Evolutionary conservation across 2,329 filamentous ascomycete species (phyloP).

Genomic region (Nigrospora sphaerica): DNA sequence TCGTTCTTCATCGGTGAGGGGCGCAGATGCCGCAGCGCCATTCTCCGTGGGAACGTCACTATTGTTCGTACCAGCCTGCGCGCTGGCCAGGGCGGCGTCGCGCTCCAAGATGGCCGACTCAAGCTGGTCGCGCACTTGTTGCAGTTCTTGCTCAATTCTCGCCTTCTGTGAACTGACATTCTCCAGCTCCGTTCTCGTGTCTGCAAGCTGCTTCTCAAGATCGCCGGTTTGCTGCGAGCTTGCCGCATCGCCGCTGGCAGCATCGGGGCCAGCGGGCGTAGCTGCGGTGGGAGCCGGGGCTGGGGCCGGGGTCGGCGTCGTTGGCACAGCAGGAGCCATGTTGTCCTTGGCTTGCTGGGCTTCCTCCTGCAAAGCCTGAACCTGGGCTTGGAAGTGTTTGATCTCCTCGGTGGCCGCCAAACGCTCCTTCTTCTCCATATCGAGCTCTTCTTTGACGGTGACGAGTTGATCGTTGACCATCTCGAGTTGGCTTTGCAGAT

Average conservation of each 20-base stretch:
- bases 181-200: slow-evolving; percentile 55
- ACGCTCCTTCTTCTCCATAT: slow-evolving; percentile 34
- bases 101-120: slow-evolving; percentile 55
- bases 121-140: slow-evolving; percentile 49
- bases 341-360: slow-evolving; percentile 29
- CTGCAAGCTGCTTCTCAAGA: slow-evolving; percentile 41
- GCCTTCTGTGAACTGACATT: slow-evolving; percentile 61
- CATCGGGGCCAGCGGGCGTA: background rate
- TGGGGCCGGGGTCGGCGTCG: slow-evolving; percentile 24
- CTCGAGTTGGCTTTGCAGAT: slow-evolving; percentile 43
- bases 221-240: slow-evolving; percentile 37
- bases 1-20: slow-evolving; percentile 49
- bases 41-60: slow-evolving; percentile 22
- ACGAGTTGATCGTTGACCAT: slow-evolving; percentile 32
- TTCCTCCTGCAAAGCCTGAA: slow-evolving; percentile 18
- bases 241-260: slow-evolving; percentile 24
- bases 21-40: slow-evolving; percentile 13
- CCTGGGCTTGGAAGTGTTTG: slow-evolving; percentile 30
- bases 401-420: slow-evolving; percentile 32
- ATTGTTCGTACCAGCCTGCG: slow-evolving; percentile 17
- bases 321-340: slow-evolving; percentile 20
- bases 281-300: background rate
- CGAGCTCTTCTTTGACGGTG: slow-evolving; percentile 43
- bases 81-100: slow-evolving; percentile 49
- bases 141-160: slow-evolving; percentile 57